Evolutionary conservation across 2,329 filamentous ascomycete genomes (phyloP).

Genomic region (Thermoascus crustaceus): DNA sequence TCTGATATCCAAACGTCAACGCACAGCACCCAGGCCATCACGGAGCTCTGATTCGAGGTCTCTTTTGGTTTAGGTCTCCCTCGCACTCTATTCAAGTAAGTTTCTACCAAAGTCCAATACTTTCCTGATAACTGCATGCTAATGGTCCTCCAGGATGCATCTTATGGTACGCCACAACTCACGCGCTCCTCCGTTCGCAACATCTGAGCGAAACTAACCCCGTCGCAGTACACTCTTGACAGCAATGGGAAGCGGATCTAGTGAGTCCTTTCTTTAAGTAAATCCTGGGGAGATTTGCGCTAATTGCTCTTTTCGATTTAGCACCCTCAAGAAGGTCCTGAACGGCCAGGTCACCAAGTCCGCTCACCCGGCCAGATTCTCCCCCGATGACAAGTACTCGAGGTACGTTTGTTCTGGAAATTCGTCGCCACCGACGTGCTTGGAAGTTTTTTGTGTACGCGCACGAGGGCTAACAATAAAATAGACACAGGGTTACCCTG

Average conservation of each 20-base stretch:
- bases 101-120: neutral
- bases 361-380: constrained; percentile 92
- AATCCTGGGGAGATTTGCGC: no score
- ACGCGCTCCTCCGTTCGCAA: neutral
- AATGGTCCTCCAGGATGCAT: constrained; percentile 26
- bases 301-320: no score
- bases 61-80: no score
- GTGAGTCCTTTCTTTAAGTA: no score
- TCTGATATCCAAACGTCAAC: no score
- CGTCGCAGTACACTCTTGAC: constrained; percentile 67
- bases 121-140: neutral
- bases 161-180: constrained; percentile 28
- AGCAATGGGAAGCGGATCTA: constrained; percentile 78
- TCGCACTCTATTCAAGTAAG: no score
- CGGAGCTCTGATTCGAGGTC: no score
- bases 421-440: no score
- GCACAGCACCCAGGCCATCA: no score
- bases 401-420: constrained; percentile 43
- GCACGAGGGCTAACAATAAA: constrained; percentile 5
- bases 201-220: constrained; percentile 5
- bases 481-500: constrained; percentile 80
- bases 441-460: no score
- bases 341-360: constrained; percentile 85
- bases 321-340: constrained; percentile 83
- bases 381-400: constrained; percentile 97